These are phyloP conservation scores for Posidonia australis DNA, from an alignment of 106 monocot species.

Conservation along the genomic window DNA sequence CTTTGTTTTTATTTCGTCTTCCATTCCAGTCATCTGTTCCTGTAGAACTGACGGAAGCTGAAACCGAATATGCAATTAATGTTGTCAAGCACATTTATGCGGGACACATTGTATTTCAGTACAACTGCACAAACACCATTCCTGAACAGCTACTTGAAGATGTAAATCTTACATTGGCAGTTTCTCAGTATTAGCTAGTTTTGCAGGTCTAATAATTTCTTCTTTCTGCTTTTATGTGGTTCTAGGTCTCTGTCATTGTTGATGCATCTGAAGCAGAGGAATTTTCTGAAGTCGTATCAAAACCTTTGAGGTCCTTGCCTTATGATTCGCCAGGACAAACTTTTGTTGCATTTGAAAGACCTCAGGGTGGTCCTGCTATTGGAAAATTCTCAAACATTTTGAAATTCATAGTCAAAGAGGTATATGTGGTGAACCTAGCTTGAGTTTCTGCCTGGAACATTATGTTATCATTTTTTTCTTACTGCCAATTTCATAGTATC, in stretches of 20 bases:
- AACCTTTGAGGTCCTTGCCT: slow-evolving; percentile 61
- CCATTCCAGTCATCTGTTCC: slow-evolving; percentile 76
- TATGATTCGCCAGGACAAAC: slow-evolving; percentile 85
- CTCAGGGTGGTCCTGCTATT: slow-evolving; percentile 54
- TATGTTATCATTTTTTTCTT: not conserved
- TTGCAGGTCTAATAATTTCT: not conserved
- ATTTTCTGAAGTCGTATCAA: slow-evolving; percentile 57
- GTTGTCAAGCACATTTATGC: slow-evolving; percentile 90
- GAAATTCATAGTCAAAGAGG: slow-evolving; percentile 95
- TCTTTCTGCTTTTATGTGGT: not conserved
- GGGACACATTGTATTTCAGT: slow-evolving; percentile 79
- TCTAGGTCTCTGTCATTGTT: slow-evolving; percentile 80
- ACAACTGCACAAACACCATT: slow-evolving; percentile 94
- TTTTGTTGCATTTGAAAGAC: slow-evolving; percentile 91
- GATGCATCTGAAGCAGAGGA: slow-evolving; percentile 95
- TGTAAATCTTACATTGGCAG: slow-evolving; percentile 20
- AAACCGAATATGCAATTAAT: slow-evolving; percentile 95
- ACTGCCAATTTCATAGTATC: too few relatives aligned
- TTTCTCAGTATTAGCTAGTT: not conserved
- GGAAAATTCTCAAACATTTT: slow-evolving; percentile 88
- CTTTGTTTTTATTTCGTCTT: not conserved
- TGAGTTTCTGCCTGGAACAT: not conserved
- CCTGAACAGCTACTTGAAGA: slow-evolving; percentile 89
- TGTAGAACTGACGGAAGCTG: slow-evolving; percentile 93
- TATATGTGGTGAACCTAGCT: slow-evolving; percentile 10